Percentiles rank a stretch among this genome's conserved stretches.
Conservation (phyloP, 192 early-diverging fungal species). For the Coemansia sp. region DNA sequence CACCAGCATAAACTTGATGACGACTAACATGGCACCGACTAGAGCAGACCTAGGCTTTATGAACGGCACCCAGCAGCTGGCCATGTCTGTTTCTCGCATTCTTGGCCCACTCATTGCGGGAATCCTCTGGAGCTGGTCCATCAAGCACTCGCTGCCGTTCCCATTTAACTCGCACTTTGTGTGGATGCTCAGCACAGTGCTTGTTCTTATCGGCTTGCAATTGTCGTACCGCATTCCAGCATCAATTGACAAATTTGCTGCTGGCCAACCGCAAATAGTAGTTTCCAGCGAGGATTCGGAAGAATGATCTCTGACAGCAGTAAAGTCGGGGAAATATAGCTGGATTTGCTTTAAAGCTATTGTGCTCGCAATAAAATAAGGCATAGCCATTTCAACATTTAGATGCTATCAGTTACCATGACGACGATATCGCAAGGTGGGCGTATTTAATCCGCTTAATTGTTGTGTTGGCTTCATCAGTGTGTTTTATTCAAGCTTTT, state of each 20-base stretch:
- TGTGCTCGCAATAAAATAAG: too few relatives aligned
- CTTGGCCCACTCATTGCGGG: constrained; percentile 23
- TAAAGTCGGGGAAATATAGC: too few relatives aligned
- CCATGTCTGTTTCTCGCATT: constrained; percentile 29
- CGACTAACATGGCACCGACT: constrained; percentile 25
- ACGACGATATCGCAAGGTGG: too few relatives aligned
- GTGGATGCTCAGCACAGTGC: constrained; percentile 20
- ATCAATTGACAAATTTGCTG: constrained; percentile 27
- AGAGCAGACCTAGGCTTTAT: constrained; percentile 25
- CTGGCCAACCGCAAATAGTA: too few relatives aligned
- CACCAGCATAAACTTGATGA: constrained; percentile 30
- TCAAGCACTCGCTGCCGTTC: constrained; percentile 30
- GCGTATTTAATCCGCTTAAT: too few relatives aligned
- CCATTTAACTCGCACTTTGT: constrained; percentile 36
- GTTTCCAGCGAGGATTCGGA: too few relatives aligned
- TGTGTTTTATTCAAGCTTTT: too few relatives aligned
- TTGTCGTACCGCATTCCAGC: constrained; percentile 12
- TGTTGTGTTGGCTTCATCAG: too few relatives aligned
- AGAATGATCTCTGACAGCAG: too few relatives aligned
- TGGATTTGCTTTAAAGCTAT: too few relatives aligned
- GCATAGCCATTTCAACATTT: too few relatives aligned
- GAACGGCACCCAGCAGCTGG: constrained; percentile 38
- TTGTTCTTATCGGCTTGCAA: background rate
- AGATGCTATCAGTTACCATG: too few relatives aligned
- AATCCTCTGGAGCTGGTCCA: constrained; percentile 21